phyloP scores from a whole-genome alignment of 1,284 basidiomycete species.

The Trichosporon sp. region DNA sequence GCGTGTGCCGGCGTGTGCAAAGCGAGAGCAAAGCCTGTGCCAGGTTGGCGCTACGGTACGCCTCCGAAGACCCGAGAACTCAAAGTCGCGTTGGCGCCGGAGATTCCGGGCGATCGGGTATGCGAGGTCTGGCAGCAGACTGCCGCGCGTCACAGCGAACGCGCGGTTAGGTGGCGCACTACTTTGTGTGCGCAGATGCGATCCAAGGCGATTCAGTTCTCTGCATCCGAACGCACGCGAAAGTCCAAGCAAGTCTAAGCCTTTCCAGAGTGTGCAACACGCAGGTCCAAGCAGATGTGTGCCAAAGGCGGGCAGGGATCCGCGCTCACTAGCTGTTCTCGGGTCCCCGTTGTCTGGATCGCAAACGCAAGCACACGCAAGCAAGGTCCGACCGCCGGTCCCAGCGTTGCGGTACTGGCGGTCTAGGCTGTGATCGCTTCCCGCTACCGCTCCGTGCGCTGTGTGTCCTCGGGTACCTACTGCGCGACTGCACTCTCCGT shows the following conservation, averaged over 20 bases:
- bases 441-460: neutral
- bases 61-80: constrained; percentile 3
- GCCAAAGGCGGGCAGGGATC: neutral
- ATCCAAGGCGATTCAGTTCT: neutral
- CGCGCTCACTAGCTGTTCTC: neutral
- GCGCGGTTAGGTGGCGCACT: too few relatives aligned
- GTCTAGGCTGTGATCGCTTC: neutral
- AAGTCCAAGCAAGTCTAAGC: too few relatives aligned
- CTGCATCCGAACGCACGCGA: too few relatives aligned
- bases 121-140: neutral
- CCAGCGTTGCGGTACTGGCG: neutral
- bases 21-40: too few relatives aligned
- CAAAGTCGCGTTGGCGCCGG: constrained; percentile 4
- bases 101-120: neutral
- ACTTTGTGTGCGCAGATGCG: too few relatives aligned
- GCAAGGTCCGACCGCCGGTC: neutral
- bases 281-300: neutral
- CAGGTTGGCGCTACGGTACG: neutral
- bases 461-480: neutral
- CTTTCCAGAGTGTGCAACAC: too few relatives aligned
- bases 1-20: too few relatives aligned
- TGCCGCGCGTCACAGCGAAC: too few relatives aligned
- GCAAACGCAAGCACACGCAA: neutral
- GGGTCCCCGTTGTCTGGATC: neutral
- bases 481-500: neutral